Evolutionary conservation across 495 filamentous ascomycete genomes (phyloP).

Genomic region (Hypoxylon intermedium): DNA sequence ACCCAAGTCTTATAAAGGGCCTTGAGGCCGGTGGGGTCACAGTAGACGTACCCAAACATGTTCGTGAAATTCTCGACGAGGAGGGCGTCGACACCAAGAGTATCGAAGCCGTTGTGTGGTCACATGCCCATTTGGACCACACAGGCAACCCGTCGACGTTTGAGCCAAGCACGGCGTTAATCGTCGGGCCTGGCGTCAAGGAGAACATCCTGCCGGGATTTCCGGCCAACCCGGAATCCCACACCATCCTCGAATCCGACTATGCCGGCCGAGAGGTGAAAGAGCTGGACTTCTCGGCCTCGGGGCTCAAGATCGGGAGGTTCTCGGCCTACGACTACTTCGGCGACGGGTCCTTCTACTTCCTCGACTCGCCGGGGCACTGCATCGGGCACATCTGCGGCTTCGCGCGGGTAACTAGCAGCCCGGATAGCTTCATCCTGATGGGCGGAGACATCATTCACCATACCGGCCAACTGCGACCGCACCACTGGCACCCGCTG

Average conservation of each 20-base stretch:
- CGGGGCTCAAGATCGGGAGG: conserved; percentile 51
- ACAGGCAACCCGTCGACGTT: conserved; percentile 62
- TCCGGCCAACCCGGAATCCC: conserved; percentile 51
- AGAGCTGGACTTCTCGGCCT: conserved; percentile 54
- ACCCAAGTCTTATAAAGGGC: conserved; percentile 42
- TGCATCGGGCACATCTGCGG: conserved; percentile 63
- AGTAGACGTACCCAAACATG: conserved; percentile 54
- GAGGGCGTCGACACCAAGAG: conserved; percentile 50
- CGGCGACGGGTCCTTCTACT: conserved; percentile 65
- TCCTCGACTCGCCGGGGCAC: conserved; percentile 65
- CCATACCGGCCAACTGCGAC: conserved; percentile 61
- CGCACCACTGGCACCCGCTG: conserved; percentile 56
- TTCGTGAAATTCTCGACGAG: conserved; percentile 58
- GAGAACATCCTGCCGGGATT: conserved; percentile 56
- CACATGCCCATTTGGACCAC: conserved; percentile 69
- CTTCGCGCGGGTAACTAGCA: conserved; percentile 58
- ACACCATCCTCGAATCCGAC: conserved; percentile 55
- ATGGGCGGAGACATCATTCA: conserved; percentile 65
- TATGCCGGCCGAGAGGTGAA: conserved; percentile 49
- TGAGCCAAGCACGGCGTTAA: conserved; percentile 54
- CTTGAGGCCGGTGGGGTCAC: conserved; percentile 33
- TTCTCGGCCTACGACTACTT: conserved; percentile 67
- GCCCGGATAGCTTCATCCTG: conserved; percentile 59
- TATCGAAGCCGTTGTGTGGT: conserved; percentile 67
- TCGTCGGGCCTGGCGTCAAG: conserved; percentile 66